A percentile compares a stretch with the other conserved stretches of the same genome.
These are phyloP conservation scores for Sisymbrium altissimum DNA, from an alignment of 345 rosid species.

Conservation along the genomic window DNA sequence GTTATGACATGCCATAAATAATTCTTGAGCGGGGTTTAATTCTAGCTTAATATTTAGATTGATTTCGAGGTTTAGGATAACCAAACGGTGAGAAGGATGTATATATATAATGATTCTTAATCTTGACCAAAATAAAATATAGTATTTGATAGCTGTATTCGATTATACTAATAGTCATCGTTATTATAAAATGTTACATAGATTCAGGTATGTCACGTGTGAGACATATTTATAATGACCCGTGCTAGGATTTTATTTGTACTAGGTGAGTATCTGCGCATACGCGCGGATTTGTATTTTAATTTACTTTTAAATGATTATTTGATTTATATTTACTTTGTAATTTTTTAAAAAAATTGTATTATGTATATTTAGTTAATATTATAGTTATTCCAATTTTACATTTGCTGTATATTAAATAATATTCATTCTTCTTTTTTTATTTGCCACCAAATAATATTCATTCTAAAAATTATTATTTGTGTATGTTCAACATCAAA, in stretches of 20 bases:
- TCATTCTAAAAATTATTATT: no score
- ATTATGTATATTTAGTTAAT: no score
- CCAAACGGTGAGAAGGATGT: neutral
- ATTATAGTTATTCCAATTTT: no score
- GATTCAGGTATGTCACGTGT: slow-evolving; percentile 31
- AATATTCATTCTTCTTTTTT: no score
- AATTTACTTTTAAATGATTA: no score
- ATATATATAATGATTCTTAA: neutral
- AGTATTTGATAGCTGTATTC: slow-evolving; percentile 25
- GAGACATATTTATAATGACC: slow-evolving; percentile 9
- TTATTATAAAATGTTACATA: slow-evolving; percentile 21
- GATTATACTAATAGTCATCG: neutral
- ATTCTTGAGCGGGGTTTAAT: neutral
- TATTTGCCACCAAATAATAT: no score
- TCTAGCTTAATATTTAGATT: neutral
- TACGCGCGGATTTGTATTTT: no score
- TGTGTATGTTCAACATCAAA: no score
- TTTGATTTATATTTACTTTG: no score
- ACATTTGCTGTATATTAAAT: no score
- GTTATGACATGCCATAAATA: slow-evolving; percentile 1
- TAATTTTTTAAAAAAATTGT: no score
- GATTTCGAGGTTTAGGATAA: neutral
- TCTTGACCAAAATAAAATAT: neutral
- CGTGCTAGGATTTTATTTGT: slow-evolving; percentile 12
- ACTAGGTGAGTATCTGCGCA: no score